Conservation (phyloP, 23 red algal genomes). For the Gracilaria gracilis region DNA sequence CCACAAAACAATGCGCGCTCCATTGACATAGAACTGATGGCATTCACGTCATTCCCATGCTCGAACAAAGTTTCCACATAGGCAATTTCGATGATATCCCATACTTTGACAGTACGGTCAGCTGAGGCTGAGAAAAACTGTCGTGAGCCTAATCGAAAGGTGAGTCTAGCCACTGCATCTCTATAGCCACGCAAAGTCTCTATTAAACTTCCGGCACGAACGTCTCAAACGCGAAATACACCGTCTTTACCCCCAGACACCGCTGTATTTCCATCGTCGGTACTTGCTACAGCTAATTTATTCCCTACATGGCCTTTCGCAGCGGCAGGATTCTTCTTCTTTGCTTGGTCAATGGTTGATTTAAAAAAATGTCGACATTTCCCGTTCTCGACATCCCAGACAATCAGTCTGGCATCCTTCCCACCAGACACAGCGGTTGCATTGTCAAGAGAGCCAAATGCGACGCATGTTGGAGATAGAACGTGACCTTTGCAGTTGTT, state of each 20-base stretch:
- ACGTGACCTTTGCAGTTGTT: slow-evolving; percentile 51
- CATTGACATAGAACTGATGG: slow-evolving; percentile 44
- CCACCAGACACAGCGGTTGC: slow-evolving; percentile 68
- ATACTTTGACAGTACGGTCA: slow-evolving; percentile 88
- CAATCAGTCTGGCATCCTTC: slow-evolving; percentile 65
- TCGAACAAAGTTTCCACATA: slow-evolving; percentile 94
- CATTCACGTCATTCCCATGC: slow-evolving; percentile 74
- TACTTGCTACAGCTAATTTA: slow-evolving; percentile 66
- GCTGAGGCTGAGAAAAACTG: slow-evolving; percentile 67
- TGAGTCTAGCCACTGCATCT: slow-evolving; percentile 57
- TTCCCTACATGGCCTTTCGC: slow-evolving; percentile 68
- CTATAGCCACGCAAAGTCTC: slow-evolving; percentile 75
- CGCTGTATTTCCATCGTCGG: slow-evolving; percentile 39
- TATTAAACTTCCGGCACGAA: slow-evolving; percentile 33
- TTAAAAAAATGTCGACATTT: slow-evolving; percentile 32
- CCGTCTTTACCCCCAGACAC: slow-evolving; percentile 72
- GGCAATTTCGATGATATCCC: slow-evolving; percentile 71
- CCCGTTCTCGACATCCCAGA: slow-evolving; percentile 81
- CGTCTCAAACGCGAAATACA: slow-evolving; percentile 75
- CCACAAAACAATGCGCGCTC: slow-evolving; percentile 81
- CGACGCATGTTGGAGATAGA: slow-evolving; percentile 61
- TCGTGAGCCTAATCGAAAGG: slow-evolving; percentile 53
- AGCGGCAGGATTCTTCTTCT: slow-evolving; percentile 19
- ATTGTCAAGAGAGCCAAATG: slow-evolving; percentile 6
- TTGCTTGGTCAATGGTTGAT: neutral